These are phyloP conservation scores for Gynostemma pentaphyllum DNA, from an alignment of 306 rosid species.

Conservation along the genomic window DNA sequence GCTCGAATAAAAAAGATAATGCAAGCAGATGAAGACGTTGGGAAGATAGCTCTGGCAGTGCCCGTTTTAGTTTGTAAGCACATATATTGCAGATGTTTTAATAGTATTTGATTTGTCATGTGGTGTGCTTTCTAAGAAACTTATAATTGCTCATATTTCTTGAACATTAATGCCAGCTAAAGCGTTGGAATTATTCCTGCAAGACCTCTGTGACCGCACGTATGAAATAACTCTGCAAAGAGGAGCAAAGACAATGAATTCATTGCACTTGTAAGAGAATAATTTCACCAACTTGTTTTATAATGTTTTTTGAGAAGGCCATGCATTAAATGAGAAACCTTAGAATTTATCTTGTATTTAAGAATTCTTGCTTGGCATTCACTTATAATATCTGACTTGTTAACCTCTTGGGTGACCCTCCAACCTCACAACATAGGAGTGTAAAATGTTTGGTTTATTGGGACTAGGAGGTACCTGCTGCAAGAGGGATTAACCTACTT, in stretches of 20 bases:
- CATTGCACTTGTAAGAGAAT: constrained; percentile 84
- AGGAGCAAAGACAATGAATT: constrained; percentile 94
- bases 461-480: too few species aligned
- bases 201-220: constrained; percentile 97
- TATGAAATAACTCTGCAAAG: constrained; percentile 87
- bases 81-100: neutral
- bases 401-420: neutral
- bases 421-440: neutral
- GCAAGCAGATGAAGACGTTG: constrained; percentile 98
- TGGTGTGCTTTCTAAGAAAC: neutral
- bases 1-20: constrained; percentile 90
- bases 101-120: neutral
- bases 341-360: neutral
- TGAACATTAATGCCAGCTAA: constrained; percentile 49
- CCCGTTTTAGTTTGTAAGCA: constrained; percentile 97
- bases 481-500: too few species aligned
- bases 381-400: neutral
- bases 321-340: neutral
- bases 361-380: neutral
- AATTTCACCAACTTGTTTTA: neutral
- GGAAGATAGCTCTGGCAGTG: constrained; percentile 89
- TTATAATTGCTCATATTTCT: constrained; percentile 7
- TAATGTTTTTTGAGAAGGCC: neutral
- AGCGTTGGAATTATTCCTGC: constrained; percentile 87
- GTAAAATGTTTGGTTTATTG: too few species aligned